Evolutionary conservation across 75 land plant species (phyloP).

Genomic region (Picea sitchensis): DNA sequence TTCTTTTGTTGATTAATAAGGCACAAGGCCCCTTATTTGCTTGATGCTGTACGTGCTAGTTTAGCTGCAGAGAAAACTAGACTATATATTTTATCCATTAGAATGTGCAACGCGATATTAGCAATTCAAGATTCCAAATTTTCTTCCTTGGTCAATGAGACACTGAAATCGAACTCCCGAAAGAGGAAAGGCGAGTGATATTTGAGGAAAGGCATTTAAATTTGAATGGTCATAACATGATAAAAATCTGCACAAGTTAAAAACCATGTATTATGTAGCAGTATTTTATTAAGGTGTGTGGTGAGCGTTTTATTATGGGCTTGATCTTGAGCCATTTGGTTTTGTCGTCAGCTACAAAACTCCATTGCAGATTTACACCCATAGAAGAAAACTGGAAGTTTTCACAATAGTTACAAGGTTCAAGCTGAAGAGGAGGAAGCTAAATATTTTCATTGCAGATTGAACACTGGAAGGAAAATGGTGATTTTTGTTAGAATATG

Average conservation of each 20-base stretch:
- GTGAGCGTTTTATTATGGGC: no score
- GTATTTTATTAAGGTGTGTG: no score
- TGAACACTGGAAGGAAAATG: no score
- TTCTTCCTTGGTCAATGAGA: neutral
- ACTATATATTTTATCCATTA: neutral
- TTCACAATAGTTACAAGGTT: no score
- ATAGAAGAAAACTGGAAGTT: no score
- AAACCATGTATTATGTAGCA: no score
- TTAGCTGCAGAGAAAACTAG: neutral
- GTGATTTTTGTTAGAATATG: no score
- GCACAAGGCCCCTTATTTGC: neutral
- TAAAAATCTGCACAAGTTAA: neutral
- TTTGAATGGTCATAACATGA: neutral
- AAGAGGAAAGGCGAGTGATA: neutral
- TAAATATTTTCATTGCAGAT: no score
- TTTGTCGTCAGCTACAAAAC: no score
- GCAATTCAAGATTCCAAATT: neutral
- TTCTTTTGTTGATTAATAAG: neutral
- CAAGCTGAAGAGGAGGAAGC: no score
- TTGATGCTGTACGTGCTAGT: neutral
- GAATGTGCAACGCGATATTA: neutral
- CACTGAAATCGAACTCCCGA: neutral
- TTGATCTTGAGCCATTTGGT: no score
- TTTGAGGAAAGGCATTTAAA: neutral
- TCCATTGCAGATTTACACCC: no score